Evolutionary conservation across 805 yeast species (phyloP).

Genomic region (Nakazawaea laoshanensis): DNA sequence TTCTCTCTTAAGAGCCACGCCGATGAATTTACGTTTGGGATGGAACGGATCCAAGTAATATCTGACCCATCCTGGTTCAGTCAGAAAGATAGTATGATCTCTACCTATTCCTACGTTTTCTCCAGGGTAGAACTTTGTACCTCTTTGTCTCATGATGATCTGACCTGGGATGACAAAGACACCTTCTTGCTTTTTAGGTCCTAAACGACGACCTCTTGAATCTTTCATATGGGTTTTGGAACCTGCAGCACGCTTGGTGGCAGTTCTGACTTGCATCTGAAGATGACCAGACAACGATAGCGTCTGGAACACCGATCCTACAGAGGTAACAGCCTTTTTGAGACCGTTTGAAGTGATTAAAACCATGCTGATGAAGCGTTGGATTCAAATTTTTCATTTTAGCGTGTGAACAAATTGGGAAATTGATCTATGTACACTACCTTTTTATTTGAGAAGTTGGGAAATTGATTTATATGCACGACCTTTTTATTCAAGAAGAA

Average conservation of each 20-base stretch:
- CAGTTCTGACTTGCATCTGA: conserved; percentile 57
- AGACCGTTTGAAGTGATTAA: no score
- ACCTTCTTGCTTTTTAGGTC: conserved; percentile 83
- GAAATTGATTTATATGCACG: no score
- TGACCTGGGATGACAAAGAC: conserved; percentile 71
- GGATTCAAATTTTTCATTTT: no score
- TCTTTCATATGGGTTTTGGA: conserved; percentile 91
- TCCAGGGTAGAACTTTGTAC: conserved; percentile 92
- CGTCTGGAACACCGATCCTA: conserved; percentile 8
- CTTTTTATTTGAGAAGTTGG: no score
- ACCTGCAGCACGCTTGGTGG: conserved; percentile 92
- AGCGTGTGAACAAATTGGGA: no score
- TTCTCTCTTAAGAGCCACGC: conserved; percentile 66
- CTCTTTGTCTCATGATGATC: conserved; percentile 88
- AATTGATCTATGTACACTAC: no score
- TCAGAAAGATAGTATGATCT: conserved; percentile 87
- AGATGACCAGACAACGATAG: neutral
- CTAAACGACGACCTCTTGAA: conserved; percentile 90
- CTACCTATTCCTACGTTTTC: conserved; percentile 84
- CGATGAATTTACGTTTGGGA: conserved; percentile 84
- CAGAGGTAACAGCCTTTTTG: conserved; percentile 18
- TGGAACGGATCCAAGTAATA: conserved; percentile 94
- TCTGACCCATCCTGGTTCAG: conserved; percentile 89
- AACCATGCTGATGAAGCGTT: no score
- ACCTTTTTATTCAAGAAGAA: no score